Conservation (phyloP, 129 eudicot genomes). For the Ambrosia trifida region DNA sequence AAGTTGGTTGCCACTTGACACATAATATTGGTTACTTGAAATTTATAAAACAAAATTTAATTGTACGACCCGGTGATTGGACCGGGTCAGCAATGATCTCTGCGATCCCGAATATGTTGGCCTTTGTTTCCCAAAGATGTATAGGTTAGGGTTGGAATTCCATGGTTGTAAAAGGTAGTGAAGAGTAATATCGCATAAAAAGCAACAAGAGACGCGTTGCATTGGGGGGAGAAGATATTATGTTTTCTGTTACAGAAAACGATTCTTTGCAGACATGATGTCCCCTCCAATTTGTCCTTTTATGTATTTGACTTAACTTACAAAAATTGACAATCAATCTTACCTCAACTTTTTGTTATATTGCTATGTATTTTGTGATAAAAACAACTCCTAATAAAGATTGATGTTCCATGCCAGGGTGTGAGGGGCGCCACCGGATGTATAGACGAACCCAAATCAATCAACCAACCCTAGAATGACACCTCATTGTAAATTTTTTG, state of each 20-base stretch:
- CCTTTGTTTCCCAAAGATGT: background rate
- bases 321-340: background rate
- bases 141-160: background rate
- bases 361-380: background rate
- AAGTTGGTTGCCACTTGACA: no score
- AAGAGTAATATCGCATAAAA: conserved; percentile 7
- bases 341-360: background rate
- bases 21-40: no score
- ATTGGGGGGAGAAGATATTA: conserved; percentile 7
- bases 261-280: conserved; percentile 19
- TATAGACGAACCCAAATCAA: no score
- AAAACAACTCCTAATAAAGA: background rate
- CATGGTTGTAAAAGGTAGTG: conserved; percentile 7
- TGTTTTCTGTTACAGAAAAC: conserved; percentile 21
- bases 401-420: no score
- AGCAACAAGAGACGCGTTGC: background rate
- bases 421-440: no score
- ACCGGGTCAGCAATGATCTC: no score
- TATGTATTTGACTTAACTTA: conserved; percentile 4
- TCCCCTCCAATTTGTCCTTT: conserved; percentile 13
- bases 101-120: no score
- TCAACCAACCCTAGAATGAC: no score
- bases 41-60: no score
- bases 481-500: no score
- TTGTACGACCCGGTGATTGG: no score